Evolutionary conservation across 208 protist species (phyloP).

Genomic region (Spongospora subterranea): DNA sequence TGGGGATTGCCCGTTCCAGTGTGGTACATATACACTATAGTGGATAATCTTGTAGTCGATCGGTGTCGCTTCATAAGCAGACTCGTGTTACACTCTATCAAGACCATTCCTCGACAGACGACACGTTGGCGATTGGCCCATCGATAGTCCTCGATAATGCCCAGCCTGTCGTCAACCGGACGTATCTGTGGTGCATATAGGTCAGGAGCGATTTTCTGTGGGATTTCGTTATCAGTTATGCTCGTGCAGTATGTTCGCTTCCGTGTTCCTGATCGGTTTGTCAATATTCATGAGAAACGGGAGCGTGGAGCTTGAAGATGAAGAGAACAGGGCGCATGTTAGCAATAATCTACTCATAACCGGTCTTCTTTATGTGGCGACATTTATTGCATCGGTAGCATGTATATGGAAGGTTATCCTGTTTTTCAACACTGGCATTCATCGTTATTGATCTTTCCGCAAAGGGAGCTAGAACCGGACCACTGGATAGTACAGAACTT

Average conservation of each 20-base stretch:
- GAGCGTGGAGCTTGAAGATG: conserved; percentile 12
- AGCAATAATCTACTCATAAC: not conserved
- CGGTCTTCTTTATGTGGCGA: conserved; percentile 31
- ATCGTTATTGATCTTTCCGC: not conserved
- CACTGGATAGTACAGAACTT: not conserved
- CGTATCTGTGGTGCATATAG: not conserved
- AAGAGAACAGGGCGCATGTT: not conserved
- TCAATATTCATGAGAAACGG: not conserved
- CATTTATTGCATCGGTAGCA: not conserved
- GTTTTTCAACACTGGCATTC: not conserved
- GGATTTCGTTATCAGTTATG: not conserved
- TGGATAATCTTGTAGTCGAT: no score
- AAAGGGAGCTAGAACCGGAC: not conserved
- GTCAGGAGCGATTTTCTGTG: not conserved
- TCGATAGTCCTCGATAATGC: no score
- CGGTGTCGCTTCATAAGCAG: no score
- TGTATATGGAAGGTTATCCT: conserved; percentile 18
- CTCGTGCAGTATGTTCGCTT: not conserved
- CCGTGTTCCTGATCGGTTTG: conserved; percentile 26
- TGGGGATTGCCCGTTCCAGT: no score
- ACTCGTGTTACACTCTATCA: no score
- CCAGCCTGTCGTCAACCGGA: not conserved
- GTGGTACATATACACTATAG: no score
- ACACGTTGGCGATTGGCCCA: no score
- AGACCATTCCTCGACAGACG: no score